These are phyloP conservation scores for Nicotiana knightiana DNA, from an alignment of 257 asterid species.

Conservation along the genomic window DNA sequence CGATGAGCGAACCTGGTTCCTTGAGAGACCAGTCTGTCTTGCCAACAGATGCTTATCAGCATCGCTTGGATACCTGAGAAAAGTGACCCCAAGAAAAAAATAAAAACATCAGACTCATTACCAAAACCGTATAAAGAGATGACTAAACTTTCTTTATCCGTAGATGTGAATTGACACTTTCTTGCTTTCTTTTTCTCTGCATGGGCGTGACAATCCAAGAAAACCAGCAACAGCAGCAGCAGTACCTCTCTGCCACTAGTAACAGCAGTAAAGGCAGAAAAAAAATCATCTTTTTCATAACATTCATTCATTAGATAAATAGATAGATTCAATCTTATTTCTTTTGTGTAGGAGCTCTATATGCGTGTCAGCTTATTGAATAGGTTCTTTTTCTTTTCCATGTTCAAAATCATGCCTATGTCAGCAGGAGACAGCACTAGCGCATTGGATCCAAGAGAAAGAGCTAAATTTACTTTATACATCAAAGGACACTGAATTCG, in stretches of 20 bases:
- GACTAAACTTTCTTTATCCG: conserved; percentile 28
- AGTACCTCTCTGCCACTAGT: conserved; percentile 19
- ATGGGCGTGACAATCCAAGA: conserved; percentile 69
- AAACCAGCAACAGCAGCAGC: conserved; percentile 15
- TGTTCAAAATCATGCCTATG: conserved; percentile 13
- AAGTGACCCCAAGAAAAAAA: conserved; percentile 35
- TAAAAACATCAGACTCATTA: conserved; percentile 42
- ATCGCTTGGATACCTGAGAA: conserved; percentile 99
- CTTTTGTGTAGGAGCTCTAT: background rate
- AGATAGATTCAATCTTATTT: background rate
- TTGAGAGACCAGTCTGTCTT: conserved; percentile 97
- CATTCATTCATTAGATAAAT: conserved; percentile 7
- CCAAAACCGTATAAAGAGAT: conserved; percentile 39
- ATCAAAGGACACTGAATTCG: conserved; percentile 1
- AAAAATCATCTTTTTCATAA: conserved; percentile 6
- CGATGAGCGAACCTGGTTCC: conserved; percentile 62
- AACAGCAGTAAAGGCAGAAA: conserved; percentile 26
- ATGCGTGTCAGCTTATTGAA: background rate
- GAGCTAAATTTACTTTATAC: conserved; percentile 2
- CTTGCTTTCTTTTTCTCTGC: conserved; percentile 8
- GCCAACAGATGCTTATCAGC: conserved; percentile 99
- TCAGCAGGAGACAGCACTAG: conserved; percentile 1
- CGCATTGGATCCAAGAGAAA: conserved; percentile 15
- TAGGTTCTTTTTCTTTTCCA: background rate
- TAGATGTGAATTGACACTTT: conserved; percentile 10